Base-by-base conservation (phyloP, 1,139 yeast genomes). In the Taiozyma onychis region DNA sequence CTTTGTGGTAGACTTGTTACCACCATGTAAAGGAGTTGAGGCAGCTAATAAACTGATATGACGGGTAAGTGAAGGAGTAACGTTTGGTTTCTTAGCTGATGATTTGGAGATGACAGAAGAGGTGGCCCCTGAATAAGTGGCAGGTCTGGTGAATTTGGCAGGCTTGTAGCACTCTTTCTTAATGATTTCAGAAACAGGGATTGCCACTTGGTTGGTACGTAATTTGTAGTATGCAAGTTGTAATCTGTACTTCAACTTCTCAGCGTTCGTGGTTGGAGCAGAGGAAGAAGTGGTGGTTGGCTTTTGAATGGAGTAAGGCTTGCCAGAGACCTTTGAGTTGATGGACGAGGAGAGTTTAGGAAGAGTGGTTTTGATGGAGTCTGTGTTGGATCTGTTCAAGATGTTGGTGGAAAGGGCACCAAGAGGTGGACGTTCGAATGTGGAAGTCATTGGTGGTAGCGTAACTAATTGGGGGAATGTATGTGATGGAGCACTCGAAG, bases 191-290 rank as follows among this genome's bases (percentile, higher is more conserved):
- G 48, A 44, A 14, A 58, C 51, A 9, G 65, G 61, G 4, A 62
- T 51, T 35, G 61, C 64, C 2, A 73, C 68, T 62, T 81, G 86
- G 57, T 80, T 74, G 3, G 85, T 80, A 50, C 70, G 78, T 51
- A 87, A 78, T 64, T 88, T 88, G 70, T 81, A 88, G 60, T 85
- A 78, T 1, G 97, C 97, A 58, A 88, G 70, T 62, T 83, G 86
- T 41, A 89, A 75, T 60, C 91, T 81, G 59, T 83, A 72, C 63
- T 84, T 84, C 61, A 88, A 74, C 62, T 80, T 78, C 47, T 85
- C 74, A 14, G 91, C 90, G 30, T 81, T 76, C n/a, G 59, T 60
- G 16, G 59, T 60, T 9, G 51, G 44, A 28, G 34, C 39, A 8
- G 24, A 35, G 41, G 28, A 26, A 18, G 44, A 26, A 18, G 44